These are phyloP conservation scores for Boletus edulis DNA, from an alignment of 768 basidiomycete genomes.

Conservation along the genomic window DNA sequence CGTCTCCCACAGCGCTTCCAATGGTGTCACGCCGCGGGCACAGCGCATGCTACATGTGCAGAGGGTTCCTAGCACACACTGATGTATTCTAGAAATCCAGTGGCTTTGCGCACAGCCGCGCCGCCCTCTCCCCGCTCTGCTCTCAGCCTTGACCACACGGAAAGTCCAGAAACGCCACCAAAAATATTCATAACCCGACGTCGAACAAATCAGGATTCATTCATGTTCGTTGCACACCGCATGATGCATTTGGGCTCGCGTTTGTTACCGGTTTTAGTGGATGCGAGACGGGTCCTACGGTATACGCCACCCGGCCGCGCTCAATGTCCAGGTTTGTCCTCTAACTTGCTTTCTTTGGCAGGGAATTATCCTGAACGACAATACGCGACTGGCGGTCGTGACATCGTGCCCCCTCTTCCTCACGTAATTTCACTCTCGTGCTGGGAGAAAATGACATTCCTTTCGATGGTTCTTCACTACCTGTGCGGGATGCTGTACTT, in stretches of 20 bases:
- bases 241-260: not conserved
- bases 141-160: not conserved
- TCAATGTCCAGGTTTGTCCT: not conserved
- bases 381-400: too few relatives aligned
- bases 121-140: not conserved
- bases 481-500: not conserved
- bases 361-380: too few relatives aligned
- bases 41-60: too few relatives aligned
- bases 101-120: not conserved
- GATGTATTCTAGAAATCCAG: not conserved
- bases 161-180: not conserved
- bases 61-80: not conserved
- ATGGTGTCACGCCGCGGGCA: too few relatives aligned
- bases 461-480: too few relatives aligned
- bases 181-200: too few relatives aligned
- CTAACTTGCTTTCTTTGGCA: too few relatives aligned
- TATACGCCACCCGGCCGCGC: not conserved
- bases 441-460: too few relatives aligned
- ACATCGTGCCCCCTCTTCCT: too few relatives aligned
- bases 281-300: not conserved
- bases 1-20: too few relatives aligned
- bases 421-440: too few relatives aligned
- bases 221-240: not conserved
- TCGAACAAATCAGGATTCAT: not conserved
- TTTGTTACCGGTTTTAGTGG: not conserved